A percentile compares a stretch with the other conserved stretches of the same genome.
Conservation (phyloP, 139 green algal species). For the Micractinium sp. region DNA sequence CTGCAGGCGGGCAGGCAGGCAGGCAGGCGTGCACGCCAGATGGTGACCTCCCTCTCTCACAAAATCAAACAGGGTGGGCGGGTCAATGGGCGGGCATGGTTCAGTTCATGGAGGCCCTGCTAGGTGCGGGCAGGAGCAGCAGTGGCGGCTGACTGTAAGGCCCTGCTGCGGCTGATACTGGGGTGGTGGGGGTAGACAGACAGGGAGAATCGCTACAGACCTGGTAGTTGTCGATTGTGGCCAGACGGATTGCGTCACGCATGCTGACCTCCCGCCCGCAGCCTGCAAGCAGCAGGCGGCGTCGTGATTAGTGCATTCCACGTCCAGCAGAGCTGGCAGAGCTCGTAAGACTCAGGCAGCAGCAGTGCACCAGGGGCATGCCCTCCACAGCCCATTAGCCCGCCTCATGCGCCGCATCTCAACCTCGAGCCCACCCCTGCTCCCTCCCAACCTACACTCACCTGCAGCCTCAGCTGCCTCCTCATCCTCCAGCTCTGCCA, state of each 20-base stretch:
- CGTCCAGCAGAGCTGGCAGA: no score
- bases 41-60: no score
- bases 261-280: slow-evolving; percentile 68
- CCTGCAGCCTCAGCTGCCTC: slow-evolving; percentile 24
- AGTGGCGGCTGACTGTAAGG: no score
- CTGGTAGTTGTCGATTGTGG: slow-evolving; percentile 95
- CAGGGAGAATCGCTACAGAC: neutral
- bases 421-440: neutral
- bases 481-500: slow-evolving; percentile 85
- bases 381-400: neutral
- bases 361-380: neutral
- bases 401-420: no score
- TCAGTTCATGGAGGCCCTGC: no score
- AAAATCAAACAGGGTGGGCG: no score
- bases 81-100: no score
- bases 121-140: neutral
- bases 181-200: neutral
- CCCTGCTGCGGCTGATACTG: no score
- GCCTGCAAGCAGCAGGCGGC: neutral
- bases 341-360: neutral
- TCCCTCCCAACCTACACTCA: neutral
- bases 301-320: neutral
- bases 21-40: neutral
- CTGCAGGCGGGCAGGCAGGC: slow-evolving; percentile 47
- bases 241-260: slow-evolving; percentile 70